These are phyloP conservation scores for Fraxinus angustifolia DNA, from an alignment of 305 asterid species.

Conservation along the genomic window DNA sequence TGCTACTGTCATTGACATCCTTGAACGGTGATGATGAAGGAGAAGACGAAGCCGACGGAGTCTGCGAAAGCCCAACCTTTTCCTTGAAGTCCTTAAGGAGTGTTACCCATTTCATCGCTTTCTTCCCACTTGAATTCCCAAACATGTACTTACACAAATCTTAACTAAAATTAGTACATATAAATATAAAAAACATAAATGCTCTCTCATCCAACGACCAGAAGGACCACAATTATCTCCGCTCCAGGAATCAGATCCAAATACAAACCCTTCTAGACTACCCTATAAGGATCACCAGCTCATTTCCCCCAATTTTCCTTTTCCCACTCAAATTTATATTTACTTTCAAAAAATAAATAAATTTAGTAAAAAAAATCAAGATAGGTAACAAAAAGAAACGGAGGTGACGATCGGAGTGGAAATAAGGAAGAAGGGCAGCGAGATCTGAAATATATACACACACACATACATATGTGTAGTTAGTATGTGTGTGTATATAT, in stretches of 20 bases:
- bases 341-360: neutral
- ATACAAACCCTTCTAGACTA: constrained; percentile 61
- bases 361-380: neutral
- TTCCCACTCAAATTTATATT: neutral
- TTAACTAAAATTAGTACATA: constrained; percentile 25
- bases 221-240: constrained; percentile 8
- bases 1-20: constrained; percentile 37
- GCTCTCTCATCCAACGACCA: constrained; percentile 66
- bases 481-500: constrained; percentile 13
- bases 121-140: constrained; percentile 52
- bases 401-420: constrained; percentile 44
- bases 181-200: constrained; percentile 18
- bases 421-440: constrained; percentile 38
- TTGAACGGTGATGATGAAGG: constrained; percentile 54
- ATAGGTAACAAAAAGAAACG: constrained; percentile 15
- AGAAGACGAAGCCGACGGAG: constrained; percentile 40
- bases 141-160: constrained; percentile 38
- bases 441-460: constrained; percentile 47
- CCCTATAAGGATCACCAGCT: constrained; percentile 65
- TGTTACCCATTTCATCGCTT: constrained; percentile 98
- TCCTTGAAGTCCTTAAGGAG: constrained; percentile 97
- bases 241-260: constrained; percentile 59
- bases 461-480: constrained; percentile 3
- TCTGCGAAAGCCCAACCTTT: constrained; percentile 78
- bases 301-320: constrained; percentile 22